Evolutionary conservation across 139 green algal species (phyloP).

Genomic region (Edaphochlamys debaryana): DNA sequence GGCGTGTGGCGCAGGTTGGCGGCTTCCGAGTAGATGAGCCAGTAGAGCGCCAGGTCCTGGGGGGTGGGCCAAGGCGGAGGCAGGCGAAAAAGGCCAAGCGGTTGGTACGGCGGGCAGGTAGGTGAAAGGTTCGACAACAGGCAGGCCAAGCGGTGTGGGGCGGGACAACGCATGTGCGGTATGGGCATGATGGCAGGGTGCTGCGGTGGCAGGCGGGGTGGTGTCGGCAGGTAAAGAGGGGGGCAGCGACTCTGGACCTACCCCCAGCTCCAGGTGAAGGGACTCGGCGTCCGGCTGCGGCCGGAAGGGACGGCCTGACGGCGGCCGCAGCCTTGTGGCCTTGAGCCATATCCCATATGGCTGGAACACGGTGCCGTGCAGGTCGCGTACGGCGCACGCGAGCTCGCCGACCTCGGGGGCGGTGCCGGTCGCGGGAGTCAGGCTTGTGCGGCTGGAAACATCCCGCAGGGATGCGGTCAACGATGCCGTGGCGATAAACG

Average conservation of each 20-base stretch:
- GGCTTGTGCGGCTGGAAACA: background rate
- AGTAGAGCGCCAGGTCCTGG: constrained; percentile 73
- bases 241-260: background rate
- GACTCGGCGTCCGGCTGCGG: background rate
- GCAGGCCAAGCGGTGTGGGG: too few relatives aligned
- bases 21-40: constrained; percentile 80
- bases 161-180: too few relatives aligned
- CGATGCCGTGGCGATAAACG: background rate
- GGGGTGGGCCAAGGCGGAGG: background rate
- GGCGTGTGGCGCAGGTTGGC: constrained; percentile 83
- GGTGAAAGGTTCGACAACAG: background rate
- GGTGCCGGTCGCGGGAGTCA: background rate
- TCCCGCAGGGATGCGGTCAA: constrained; percentile 2
- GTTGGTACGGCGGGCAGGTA: background rate
- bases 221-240: too few relatives aligned
- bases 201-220: too few relatives aligned
- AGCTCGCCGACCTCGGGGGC: background rate
- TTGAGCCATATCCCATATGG: constrained; percentile 36
- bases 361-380: constrained; percentile 48
- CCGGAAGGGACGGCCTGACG: background rate
- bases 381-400: constrained; percentile 14
- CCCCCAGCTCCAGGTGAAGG: background rate
- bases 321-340: background rate
- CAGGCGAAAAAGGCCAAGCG: too few relatives aligned
- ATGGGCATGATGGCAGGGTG: too few relatives aligned